Percentiles rank a stretch among this genome's conserved stretches.
phyloP scores from a whole-genome alignment of 441 rosid species.

The Populus hybrid region DNA sequence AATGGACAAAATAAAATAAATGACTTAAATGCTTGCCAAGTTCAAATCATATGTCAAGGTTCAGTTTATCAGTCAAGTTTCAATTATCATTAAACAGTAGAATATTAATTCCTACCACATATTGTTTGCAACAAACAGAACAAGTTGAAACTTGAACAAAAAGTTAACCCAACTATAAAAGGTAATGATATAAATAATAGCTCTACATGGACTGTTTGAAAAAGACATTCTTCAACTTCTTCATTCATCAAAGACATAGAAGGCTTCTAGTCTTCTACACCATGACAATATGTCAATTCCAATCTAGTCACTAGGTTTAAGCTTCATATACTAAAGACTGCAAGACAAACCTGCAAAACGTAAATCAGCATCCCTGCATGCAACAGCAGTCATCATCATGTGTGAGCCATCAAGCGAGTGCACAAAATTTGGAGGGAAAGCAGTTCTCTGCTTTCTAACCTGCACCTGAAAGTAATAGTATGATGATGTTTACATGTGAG shows the following conservation, averaged over 20 bases:
- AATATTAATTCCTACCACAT: not conserved
- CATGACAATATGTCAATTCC: not conserved
- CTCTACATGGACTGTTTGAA: not conserved
- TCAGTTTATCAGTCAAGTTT: not conserved
- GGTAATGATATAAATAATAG: not conserved
- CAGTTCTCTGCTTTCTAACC: slow-evolving; percentile 85
- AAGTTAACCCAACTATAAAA: not conserved
- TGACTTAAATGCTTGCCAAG: not conserved
- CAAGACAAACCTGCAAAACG: slow-evolving; percentile 74
- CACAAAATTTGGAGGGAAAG: slow-evolving; percentile 95
- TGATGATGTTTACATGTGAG: not conserved
- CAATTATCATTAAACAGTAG: not conserved
- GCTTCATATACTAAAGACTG: slow-evolving; percentile 2
- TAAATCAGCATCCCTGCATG: slow-evolving; percentile 83
- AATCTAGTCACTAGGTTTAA: not conserved
- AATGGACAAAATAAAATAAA: not conserved
- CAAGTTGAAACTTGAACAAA: not conserved
- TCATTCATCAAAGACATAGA: not conserved
- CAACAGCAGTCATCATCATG: slow-evolving; percentile 99
- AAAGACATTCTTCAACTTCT: not conserved
- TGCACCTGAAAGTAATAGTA: slow-evolving; percentile 53
- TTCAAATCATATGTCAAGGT: not conserved
- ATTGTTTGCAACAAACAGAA: not conserved
- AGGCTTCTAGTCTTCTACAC: not conserved
- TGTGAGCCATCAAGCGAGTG: slow-evolving; percentile 97